Conservation (phyloP, 345 rosid species). For the Citrus reticulata region DNA sequence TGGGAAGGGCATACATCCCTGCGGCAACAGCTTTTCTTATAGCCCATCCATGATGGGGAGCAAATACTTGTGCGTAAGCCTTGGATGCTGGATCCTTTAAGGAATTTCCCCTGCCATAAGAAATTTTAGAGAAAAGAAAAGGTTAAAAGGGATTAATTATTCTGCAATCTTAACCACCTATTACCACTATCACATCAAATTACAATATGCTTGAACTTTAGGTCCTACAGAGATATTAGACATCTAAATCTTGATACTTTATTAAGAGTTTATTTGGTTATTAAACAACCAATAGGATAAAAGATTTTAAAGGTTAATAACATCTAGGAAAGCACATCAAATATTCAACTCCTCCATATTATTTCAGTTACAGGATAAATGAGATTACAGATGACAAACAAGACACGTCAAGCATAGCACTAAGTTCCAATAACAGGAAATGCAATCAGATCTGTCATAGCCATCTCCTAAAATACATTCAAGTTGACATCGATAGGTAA, state of each 20-base stretch:
- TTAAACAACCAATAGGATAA: not conserved
- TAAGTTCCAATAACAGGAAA: not conserved
- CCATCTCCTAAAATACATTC: not conserved
- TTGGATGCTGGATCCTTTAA: constrained; percentile 81
- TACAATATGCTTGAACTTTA: constrained; percentile 2
- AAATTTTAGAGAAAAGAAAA: not conserved
- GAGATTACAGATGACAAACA: not conserved
- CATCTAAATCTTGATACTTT: not conserved
- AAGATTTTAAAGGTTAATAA: not conserved
- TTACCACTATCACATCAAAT: constrained; percentile 3
- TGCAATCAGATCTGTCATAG: not conserved
- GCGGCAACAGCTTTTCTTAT: constrained; percentile 86
- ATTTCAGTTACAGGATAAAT: not conserved
- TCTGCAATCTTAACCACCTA: not conserved
- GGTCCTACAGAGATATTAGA: not conserved
- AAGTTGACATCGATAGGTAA: not conserved
- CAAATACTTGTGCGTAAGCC: constrained; percentile 89
- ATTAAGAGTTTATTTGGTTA: not conserved
- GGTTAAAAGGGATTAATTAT: not conserved
- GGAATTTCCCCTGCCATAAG: constrained; percentile 65
- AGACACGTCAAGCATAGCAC: not conserved
- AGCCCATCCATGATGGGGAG: constrained; percentile 96
- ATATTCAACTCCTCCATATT: not conserved
- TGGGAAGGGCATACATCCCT: constrained; percentile 97
- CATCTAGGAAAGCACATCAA: not conserved